Evolutionary conservation across 2,329 filamentous ascomycete genomes (phyloP).

Genomic region (Helminthosporium solani): DNA sequence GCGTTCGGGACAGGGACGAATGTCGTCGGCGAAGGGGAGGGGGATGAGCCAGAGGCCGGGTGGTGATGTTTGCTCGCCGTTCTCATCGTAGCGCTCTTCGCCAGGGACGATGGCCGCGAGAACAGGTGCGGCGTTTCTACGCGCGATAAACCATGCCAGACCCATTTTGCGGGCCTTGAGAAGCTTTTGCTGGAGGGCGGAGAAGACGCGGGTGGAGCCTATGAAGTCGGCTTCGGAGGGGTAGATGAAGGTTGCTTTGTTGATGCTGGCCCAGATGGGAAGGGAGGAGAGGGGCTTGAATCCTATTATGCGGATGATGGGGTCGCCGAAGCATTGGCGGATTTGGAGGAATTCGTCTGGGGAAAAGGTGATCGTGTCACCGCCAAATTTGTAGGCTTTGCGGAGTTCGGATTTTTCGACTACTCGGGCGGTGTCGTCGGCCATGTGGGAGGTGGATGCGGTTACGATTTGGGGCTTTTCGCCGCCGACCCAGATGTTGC

Average conservation of each 20-base stretch:
- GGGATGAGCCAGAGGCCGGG: slow-evolving; percentile 87
- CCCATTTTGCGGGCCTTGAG: slow-evolving; percentile 76
- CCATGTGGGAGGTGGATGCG: slow-evolving; percentile 71
- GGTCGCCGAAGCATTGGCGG: slow-evolving; percentile 72
- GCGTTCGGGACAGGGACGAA: slow-evolving; percentile 71
- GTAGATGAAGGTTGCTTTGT: slow-evolving; percentile 89
- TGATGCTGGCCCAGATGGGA: slow-evolving; percentile 80
- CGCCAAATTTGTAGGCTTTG: slow-evolving; percentile 95
- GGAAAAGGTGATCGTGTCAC: slow-evolving; percentile 82
- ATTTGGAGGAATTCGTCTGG: slow-evolving; percentile 79
- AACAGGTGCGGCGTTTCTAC: slow-evolving; percentile 74
- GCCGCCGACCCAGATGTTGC: slow-evolving; percentile 85
- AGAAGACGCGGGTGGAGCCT: slow-evolving; percentile 89
- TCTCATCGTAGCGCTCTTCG: slow-evolving; percentile 61
- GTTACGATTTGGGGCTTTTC: slow-evolving; percentile 79
- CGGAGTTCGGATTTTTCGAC: slow-evolving; percentile 80
- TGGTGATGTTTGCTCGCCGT: slow-evolving; percentile 69
- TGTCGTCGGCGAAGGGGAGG: slow-evolving; percentile 85
- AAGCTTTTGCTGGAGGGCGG: slow-evolving; percentile 85
- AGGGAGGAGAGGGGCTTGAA: slow-evolving; percentile 81
- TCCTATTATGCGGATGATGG: slow-evolving; percentile 83
- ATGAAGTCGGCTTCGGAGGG: slow-evolving; percentile 87
- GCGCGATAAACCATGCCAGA: slow-evolving; percentile 85
- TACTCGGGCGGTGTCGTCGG: slow-evolving; percentile 73
- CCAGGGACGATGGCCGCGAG: slow-evolving; percentile 82